A percentile compares a stretch with the other conserved stretches of the same genome.
Evolutionary conservation across 345 rosid genomes (phyloP).

Genomic region (Tarenaya hassleriana): DNA sequence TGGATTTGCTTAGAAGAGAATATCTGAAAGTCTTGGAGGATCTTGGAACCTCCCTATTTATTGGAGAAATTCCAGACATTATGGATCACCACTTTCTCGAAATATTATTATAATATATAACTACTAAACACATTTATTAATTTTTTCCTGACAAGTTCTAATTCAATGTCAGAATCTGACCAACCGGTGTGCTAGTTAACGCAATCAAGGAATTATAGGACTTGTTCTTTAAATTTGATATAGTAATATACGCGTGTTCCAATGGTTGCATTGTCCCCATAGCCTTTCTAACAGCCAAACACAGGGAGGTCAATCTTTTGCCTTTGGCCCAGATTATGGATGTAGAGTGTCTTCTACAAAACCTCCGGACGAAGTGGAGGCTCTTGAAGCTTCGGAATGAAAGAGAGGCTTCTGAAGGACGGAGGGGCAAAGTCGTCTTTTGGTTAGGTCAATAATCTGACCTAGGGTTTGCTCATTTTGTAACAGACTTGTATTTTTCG

Average conservation of each 20-base stretch:
- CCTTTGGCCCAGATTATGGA: too few species aligned
- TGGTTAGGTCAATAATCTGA: too few species aligned
- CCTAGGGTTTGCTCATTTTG: too few species aligned
- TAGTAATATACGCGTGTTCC: constrained; percentile 19
- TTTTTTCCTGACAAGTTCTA: constrained; percentile 23
- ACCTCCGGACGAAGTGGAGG: too few species aligned
- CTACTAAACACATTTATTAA: background rate
- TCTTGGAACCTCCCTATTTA: constrained; percentile 23
- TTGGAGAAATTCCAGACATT: constrained; percentile 9
- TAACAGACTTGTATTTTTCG: too few species aligned
- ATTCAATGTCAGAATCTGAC: constrained; percentile 10
- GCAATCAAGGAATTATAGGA: constrained; percentile 1
- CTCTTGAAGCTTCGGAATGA: too few species aligned
- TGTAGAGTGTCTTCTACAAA: too few species aligned
- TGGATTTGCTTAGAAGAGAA: constrained; percentile 8
- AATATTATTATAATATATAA: constrained; percentile 15
- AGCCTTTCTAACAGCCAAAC: constrained; percentile 25
- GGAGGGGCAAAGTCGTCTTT: too few species aligned
- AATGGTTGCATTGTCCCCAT: constrained; percentile 13
- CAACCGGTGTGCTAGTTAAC: constrained; percentile 9
- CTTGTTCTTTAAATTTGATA: background rate
- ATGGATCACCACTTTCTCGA: constrained; percentile 28
- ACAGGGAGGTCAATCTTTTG: constrained; percentile 20
- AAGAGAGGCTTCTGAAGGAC: too few species aligned
- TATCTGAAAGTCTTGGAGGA: constrained; percentile 14